These are phyloP conservation scores for Kodamaea sp. DNA, from an alignment of 1,139 yeast species.

Conservation along the genomic window DNA sequence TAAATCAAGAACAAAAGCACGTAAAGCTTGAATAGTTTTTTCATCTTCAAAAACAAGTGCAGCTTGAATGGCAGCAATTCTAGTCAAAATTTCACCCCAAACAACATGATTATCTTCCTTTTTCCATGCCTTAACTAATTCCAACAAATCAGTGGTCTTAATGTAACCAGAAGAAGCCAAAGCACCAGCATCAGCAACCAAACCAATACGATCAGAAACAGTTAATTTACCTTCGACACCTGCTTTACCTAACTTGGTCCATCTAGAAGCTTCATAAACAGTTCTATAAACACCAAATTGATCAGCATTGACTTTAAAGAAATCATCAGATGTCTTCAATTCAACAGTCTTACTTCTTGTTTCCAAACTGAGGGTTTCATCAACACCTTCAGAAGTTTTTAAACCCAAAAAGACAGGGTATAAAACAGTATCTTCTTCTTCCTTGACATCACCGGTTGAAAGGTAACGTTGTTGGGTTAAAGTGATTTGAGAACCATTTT, in stretches of 20 bases:
- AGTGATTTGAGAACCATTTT: slow-evolving; percentile 20
- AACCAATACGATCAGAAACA: slow-evolving; percentile 81
- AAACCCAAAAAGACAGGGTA: slow-evolving; percentile 85
- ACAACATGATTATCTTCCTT: slow-evolving; percentile 68
- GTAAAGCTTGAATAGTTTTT: slow-evolving; percentile 52
- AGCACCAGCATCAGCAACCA: slow-evolving; percentile 78
- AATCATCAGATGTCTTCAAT: slow-evolving; percentile 33
- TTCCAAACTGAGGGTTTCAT: slow-evolving; percentile 53
- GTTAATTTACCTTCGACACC: slow-evolving; percentile 64
- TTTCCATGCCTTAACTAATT: slow-evolving; percentile 65
- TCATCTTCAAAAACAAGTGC: slow-evolving; percentile 73
- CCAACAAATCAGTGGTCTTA: slow-evolving; percentile 61
- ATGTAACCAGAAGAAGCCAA: slow-evolving; percentile 72
- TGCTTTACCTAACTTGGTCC: slow-evolving; percentile 69
- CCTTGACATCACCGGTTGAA: slow-evolving; percentile 50
- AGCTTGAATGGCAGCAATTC: slow-evolving; percentile 52
- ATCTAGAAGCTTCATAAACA: slow-evolving; percentile 68
- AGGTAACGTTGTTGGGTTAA: slow-evolving; percentile 55
- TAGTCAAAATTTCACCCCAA: slow-evolving; percentile 66
- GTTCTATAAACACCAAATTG: slow-evolving; percentile 84
- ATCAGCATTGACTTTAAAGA: slow-evolving; percentile 76
- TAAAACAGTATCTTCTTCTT: slow-evolving; percentile 47
- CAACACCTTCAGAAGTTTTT: slow-evolving; percentile 59
- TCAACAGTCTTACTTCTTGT: slow-evolving; percentile 50
- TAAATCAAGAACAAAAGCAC: slow-evolving; percentile 56